These are phyloP conservation scores for Globisporangium emineosum DNA, from an alignment of 352 stramenopile species.

Conservation along the genomic window DNA sequence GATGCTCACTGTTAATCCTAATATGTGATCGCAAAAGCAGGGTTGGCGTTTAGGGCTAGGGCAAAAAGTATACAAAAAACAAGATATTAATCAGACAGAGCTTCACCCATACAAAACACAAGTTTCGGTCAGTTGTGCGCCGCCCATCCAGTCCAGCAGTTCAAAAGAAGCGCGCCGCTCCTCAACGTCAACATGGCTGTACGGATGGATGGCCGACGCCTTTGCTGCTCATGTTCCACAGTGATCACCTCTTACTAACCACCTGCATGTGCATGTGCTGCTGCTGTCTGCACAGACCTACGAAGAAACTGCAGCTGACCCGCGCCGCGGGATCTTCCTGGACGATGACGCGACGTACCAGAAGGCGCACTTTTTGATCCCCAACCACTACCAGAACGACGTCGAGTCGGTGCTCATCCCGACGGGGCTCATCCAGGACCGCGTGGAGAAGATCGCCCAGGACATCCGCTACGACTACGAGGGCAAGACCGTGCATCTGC, in stretches of 20 bases:
- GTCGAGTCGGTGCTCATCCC: constrained; percentile 89
- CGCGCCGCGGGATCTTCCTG: constrained; percentile 56
- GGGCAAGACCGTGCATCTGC: constrained; percentile 86
- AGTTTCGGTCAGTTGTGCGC: no score
- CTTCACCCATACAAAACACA: no score
- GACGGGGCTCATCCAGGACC: constrained; percentile 87
- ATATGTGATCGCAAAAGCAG: no score
- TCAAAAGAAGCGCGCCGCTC: not conserved
- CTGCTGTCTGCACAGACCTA: not conserved
- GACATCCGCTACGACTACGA: constrained; percentile 90
- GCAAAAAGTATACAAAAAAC: no score
- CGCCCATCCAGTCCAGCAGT: constrained; percentile 5
- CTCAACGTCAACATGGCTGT: constrained; percentile 6
- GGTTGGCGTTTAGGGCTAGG: no score
- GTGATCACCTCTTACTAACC: not conserved
- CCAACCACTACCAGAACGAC: constrained; percentile 76
- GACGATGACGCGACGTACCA: constrained; percentile 55
- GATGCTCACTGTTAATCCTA: no score
- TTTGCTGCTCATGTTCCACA: not conserved
- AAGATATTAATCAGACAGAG: no score
- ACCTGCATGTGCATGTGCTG: not conserved
- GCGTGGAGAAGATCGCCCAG: constrained; percentile 90
- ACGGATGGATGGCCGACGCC: not conserved
- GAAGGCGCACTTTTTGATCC: constrained; percentile 79
- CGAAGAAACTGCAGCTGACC: constrained; percentile 20